These are phyloP conservation scores for Apiospora malaysiana DNA, from an alignment of 2,329 filamentous ascomycete species.

Conservation along the genomic window DNA sequence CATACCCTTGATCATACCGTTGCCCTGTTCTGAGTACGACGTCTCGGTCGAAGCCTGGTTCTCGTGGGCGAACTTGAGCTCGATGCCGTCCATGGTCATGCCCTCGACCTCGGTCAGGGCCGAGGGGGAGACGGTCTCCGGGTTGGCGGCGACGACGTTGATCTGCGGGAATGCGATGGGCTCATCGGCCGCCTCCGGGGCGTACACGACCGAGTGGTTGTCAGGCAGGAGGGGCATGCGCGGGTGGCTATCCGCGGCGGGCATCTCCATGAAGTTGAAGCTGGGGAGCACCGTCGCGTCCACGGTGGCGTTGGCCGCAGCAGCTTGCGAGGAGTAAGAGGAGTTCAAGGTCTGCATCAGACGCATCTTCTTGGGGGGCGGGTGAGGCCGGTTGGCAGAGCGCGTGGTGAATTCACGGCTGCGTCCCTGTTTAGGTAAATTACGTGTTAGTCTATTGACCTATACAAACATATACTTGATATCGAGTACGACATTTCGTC, in stretches of 20 bases:
- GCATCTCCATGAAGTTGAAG: conserved; percentile 40
- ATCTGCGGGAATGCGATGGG: conserved; percentile 52
- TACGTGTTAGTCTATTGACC: conserved; percentile 24
- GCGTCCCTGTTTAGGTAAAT: conserved; percentile 27
- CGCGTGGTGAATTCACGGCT: conserved; percentile 40
- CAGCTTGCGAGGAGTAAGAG: conserved; percentile 31
- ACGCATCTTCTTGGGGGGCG: conserved; percentile 53
- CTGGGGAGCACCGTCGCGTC: conserved; percentile 57
- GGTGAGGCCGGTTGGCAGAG: conserved; percentile 42
- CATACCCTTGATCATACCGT: conserved; percentile 13
- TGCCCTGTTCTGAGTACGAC: conserved; percentile 14
- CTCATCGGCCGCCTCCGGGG: conserved; percentile 49
- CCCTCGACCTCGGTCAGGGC: conserved; percentile 64
- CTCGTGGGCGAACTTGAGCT: conserved; percentile 58
- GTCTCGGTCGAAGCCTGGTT: neutral
- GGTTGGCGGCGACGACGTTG: conserved; percentile 62
- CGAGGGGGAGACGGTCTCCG: conserved; percentile 53
- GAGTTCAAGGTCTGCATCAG: conserved; percentile 69
- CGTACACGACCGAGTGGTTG: conserved; percentile 55
- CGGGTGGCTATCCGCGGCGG: conserved; percentile 44
- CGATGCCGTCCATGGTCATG: conserved; percentile 61
- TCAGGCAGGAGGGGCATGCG: conserved; percentile 67
- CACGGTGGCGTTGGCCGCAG: conserved; percentile 36
- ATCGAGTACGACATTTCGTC: neutral
- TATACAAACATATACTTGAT: neutral